A percentile compares a stretch with the other conserved stretches of the same genome.
These are phyloP conservation scores for Lipomyces anomalus DNA, from an alignment of 805 yeast genomes.

Conservation along the genomic window DNA sequence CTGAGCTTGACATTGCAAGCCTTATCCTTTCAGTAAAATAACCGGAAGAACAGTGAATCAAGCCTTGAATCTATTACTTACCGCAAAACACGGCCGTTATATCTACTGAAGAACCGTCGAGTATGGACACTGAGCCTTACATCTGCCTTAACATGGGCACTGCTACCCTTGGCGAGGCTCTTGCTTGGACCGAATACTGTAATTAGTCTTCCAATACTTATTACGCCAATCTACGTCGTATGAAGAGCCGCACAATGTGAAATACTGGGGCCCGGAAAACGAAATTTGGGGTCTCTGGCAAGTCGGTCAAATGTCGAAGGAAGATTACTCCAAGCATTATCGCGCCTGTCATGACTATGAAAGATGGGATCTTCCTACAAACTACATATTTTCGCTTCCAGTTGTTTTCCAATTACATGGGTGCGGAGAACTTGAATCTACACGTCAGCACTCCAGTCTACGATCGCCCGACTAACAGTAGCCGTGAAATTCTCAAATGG, in stretches of 20 bases:
- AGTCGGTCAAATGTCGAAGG: constrained; percentile 33
- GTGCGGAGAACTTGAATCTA: constrained; percentile 32
- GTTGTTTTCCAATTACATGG: constrained; percentile 33
- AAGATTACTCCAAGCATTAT: constrained; percentile 35
- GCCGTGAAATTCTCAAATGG: constrained; percentile 5
- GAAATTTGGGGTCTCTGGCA: constrained; percentile 39
- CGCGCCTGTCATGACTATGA: constrained; percentile 35
- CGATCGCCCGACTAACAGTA: constrained; percentile 27
- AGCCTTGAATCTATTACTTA: too few relatives aligned
- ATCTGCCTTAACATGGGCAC: constrained; percentile 37
- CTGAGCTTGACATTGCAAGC: too few relatives aligned
- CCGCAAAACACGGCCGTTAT: too few relatives aligned
- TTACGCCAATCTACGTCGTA: constrained; percentile 36
- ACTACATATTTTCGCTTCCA: constrained; percentile 32
- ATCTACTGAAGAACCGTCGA: constrained; percentile 38
- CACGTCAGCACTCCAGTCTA: constrained; percentile 33
- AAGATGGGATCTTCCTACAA: constrained; percentile 29
- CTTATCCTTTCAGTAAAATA: too few relatives aligned
- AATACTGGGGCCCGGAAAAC: constrained; percentile 39
- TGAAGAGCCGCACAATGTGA: constrained; percentile 34
- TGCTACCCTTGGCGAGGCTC: constrained; percentile 36
- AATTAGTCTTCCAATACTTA: constrained; percentile 33
- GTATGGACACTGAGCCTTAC: constrained; percentile 33
- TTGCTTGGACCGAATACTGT: constrained; percentile 36
- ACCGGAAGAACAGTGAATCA: too few relatives aligned